phyloP scores from a whole-genome alignment of 2,329 filamentous ascomycete species.

The Epichloe hybrida region DNA sequence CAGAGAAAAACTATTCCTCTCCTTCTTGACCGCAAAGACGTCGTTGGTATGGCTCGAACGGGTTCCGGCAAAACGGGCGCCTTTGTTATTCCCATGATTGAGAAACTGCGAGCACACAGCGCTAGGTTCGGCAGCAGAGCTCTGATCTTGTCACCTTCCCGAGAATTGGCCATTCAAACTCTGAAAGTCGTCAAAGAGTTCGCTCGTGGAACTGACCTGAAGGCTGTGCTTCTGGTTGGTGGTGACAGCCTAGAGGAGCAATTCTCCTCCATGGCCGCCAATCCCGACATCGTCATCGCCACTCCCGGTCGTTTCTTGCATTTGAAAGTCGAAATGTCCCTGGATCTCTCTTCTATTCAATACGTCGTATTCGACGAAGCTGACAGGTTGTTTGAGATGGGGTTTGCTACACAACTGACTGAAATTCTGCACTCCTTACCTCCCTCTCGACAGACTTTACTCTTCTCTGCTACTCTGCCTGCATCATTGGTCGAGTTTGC shows the following conservation, averaged over 20 bases:
- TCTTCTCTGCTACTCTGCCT: slow-evolving; percentile 92
- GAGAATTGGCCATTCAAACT: slow-evolving; percentile 89
- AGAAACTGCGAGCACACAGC: slow-evolving; percentile 79
- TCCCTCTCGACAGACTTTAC: slow-evolving; percentile 68
- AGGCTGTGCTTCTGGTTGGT: slow-evolving; percentile 80
- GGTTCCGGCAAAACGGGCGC: slow-evolving; percentile 97
- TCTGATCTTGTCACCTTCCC: slow-evolving; percentile 79
- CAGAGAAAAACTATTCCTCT: slow-evolving; percentile 93
- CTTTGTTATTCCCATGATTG: slow-evolving; percentile 97
- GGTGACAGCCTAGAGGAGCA: slow-evolving; percentile 94
- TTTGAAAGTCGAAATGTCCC: slow-evolving; percentile 88
- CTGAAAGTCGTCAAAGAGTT: slow-evolving; percentile 95
- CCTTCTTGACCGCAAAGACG: slow-evolving; percentile 78
- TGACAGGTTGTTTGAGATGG: slow-evolving; percentile 96
- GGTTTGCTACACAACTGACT: slow-evolving; percentile 82
- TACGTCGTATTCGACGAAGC: slow-evolving; percentile 98
- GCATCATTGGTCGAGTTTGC: slow-evolving; percentile 94
- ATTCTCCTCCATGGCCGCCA: slow-evolving; percentile 81
- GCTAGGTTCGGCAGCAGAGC: slow-evolving; percentile 74
- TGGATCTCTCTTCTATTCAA: slow-evolving; percentile 79
- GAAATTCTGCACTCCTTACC: slow-evolving; percentile 89
- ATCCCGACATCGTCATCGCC: slow-evolving; percentile 94
- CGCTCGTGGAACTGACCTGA: slow-evolving; percentile 77
- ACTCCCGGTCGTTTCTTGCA: slow-evolving; percentile 94
- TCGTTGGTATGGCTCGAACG: slow-evolving; percentile 98